phyloP scores from a whole-genome alignment of 495 filamentous ascomycete species.

The Penicillium canariense region DNA sequence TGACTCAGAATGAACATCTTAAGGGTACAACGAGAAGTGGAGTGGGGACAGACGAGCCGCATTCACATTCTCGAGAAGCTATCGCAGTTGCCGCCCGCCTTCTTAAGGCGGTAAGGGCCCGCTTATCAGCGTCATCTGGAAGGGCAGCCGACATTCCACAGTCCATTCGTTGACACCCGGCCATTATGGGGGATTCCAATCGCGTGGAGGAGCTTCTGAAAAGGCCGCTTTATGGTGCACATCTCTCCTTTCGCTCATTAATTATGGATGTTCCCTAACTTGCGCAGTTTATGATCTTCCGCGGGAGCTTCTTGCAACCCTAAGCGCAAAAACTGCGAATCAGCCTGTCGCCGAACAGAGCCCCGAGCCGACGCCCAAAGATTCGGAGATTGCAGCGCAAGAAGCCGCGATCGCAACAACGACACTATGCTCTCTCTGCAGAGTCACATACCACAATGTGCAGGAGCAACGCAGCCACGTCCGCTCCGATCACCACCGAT shows the following conservation, averaged over 20 bases:
- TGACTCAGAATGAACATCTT: not conserved
- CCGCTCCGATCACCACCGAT: slow-evolving; percentile 88
- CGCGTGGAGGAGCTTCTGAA: slow-evolving; percentile 54
- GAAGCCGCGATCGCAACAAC: slow-evolving; percentile 55
- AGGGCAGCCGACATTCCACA: slow-evolving; percentile 13
- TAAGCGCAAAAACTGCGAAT: slow-evolving; percentile 55
- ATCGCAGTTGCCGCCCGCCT: not conserved
- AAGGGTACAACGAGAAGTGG: no score
- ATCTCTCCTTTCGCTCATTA: not conserved
- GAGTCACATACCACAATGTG: slow-evolving; percentile 63
- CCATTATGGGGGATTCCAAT: slow-evolving; percentile 22
- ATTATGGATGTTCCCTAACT: slow-evolving; percentile 18
- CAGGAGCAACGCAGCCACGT: slow-evolving; percentile 83
- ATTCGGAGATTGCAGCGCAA: slow-evolving; percentile 31
- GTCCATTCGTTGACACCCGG: not conserved
- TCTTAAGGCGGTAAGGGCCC: slow-evolving; percentile 22
- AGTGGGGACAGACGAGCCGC: no score
- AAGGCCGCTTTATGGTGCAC: slow-evolving; percentile 59
- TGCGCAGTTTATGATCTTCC: slow-evolving; percentile 81
- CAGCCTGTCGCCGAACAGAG: slow-evolving; percentile 30
- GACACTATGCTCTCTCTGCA: slow-evolving; percentile 81
- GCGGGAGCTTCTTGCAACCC: slow-evolving; percentile 65
- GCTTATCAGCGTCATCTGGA: slow-evolving; percentile 22
- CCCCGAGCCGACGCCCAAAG: slow-evolving; percentile 16
- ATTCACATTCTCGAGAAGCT: not conserved